Evolutionary conservation across 768 basidiomycete genomes (phyloP).

Genomic region (Leccinum aurantiacum): DNA sequence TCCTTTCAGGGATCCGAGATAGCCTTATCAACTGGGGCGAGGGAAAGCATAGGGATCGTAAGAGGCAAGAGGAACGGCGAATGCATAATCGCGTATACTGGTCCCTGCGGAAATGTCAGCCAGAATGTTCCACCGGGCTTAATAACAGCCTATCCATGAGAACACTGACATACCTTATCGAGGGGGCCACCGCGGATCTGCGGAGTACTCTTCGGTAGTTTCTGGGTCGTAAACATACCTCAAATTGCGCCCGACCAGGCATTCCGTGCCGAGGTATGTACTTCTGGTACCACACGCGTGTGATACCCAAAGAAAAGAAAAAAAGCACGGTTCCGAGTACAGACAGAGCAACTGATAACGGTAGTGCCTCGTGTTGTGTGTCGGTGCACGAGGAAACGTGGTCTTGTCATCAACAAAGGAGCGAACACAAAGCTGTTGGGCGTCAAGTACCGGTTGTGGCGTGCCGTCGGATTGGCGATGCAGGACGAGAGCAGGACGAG

Average conservation of each 20-base stretch:
- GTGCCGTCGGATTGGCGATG: slow-evolving; percentile 7
- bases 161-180: slow-evolving; percentile 25
- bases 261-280: slow-evolving; percentile 16
- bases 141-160: slow-evolving; percentile 23
- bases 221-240: slow-evolving; percentile 5
- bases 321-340: slow-evolving; percentile 14
- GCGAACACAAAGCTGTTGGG: slow-evolving; percentile 1
- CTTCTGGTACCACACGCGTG: not conserved
- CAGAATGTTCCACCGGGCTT: slow-evolving; percentile 21
- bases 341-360: slow-evolving; percentile 4
- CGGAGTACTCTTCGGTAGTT: slow-evolving; percentile 10
- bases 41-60: slow-evolving; percentile 16
- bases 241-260: slow-evolving; percentile 2
- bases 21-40: slow-evolving; percentile 26
- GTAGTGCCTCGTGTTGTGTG: slow-evolving; percentile 8
- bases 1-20: slow-evolving; percentile 29
- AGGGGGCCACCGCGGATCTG: slow-evolving; percentile 31
- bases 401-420: not conserved
- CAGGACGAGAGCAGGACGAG: slow-evolving; percentile 17
- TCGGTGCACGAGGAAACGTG: slow-evolving; percentile 5
- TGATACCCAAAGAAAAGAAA: not conserved
- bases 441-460: slow-evolving; percentile 1
- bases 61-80: slow-evolving; percentile 30
- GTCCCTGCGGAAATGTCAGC: slow-evolving; percentile 20
- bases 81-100: slow-evolving; percentile 18